These are phyloP conservation scores for Saccharomycopsis selenospora DNA, from an alignment of 805 yeast species.

Conservation along the genomic window DNA sequence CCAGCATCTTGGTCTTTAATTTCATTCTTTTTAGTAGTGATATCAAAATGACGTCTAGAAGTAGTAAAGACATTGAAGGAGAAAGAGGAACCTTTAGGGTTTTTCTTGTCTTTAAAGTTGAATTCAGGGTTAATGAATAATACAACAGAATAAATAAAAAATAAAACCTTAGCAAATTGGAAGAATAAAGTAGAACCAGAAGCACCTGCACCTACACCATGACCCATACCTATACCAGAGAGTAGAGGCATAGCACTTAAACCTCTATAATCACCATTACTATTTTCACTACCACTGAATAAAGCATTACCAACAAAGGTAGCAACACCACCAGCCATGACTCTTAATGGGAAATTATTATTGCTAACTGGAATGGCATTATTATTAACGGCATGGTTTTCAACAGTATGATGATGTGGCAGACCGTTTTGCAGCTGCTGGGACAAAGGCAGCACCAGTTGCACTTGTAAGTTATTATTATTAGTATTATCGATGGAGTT, in stretches of 20 bases:
- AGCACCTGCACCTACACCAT: conserved; percentile 9
- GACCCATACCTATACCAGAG: too few species aligned
- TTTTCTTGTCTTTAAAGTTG: background rate
- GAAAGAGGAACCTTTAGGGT: background rate
- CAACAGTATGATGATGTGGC: too few species aligned
- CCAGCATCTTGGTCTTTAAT: conserved; percentile 1
- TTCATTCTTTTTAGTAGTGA: background rate
- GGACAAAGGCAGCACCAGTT: too few species aligned
- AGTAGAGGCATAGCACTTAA: conserved; percentile 1
- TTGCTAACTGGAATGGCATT: background rate
- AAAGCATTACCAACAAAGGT: background rate
- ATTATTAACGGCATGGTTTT: background rate
- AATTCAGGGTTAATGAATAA: background rate
- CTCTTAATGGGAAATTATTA: background rate
- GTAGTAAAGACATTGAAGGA: background rate
- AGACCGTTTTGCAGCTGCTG: too few species aligned
- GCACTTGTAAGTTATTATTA: conserved; percentile 1
- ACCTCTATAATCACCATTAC: conserved; percentile 4
- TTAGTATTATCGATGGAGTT: conserved; percentile 10
- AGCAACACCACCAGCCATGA: background rate
- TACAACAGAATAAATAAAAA: background rate
- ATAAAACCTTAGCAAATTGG: background rate
- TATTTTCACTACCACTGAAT: background rate
- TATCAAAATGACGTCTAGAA: background rate
- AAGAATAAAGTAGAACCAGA: background rate